Base-by-base conservation (phyloP, 495 filamentous ascomycete species). In the Aspergillus haitiensis region DNA sequence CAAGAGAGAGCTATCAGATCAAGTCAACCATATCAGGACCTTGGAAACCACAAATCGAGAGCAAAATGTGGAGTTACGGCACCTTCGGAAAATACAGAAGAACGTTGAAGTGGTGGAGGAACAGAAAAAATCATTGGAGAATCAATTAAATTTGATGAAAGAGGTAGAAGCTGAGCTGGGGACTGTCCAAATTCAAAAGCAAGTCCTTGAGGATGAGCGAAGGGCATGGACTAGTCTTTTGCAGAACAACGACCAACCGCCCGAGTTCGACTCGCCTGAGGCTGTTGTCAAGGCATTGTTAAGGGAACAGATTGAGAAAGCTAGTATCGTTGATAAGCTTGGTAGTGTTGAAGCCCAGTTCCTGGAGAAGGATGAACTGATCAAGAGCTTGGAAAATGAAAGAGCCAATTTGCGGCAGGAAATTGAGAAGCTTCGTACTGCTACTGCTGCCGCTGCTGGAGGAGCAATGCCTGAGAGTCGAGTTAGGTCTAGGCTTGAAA, bases 31-130 rank as follows among this genome's bases (percentile, higher is more conserved):
- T 68, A 96, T 98, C 58, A 86, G 88, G 58, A 87, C 84, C 32
- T 75, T 98, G 13, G 95, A 98, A 71, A 78, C 83, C 0, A 82
- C 83, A 40, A 96, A 89, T 64, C 79, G 92, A 34, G 89, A 95
- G 51, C 93, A 96, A 65, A 70, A 76, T n/a, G 71, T 81, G 7
- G 93, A 99, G 66, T 72, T 98, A 6, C 90, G 88, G 52, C 86
- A 90, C 58, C 79, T 93, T 42, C 85, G 91, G 13, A 87, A 91
- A 67, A 69, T 86, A 16, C 86, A 90, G 65, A 93, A 90, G 70
- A 90, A 88, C 37, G 86, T 97, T 5, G 92, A 97, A 62, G 82
- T 98, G n/a, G 87, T 97, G 0, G 93, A 98, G 65, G 94, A 99
- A 67, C 91, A 99, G 75, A 98, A 98, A 77, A 82, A 88, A 60